Evolutionary conservation across 1,284 basidiomycete genomes (phyloP).

Genomic region (Fistulinella cinereoalba): DNA sequence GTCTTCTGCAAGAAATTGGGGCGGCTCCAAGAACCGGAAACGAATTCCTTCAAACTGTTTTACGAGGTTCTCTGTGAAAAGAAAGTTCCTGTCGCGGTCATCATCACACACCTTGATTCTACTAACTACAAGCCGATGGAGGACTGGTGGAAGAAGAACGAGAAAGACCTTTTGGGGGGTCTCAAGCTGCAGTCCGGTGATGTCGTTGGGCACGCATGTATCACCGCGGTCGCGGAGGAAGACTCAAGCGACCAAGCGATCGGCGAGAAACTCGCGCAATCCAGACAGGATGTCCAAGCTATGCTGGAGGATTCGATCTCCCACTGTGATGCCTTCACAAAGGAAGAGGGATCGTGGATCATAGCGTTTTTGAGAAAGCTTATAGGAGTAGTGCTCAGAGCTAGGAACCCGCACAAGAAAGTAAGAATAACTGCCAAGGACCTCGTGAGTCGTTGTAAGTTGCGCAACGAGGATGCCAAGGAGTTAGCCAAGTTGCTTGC

Average conservation of each 20-base stretch:
- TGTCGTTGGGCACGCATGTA: slow-evolving; percentile 28
- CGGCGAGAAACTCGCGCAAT: slow-evolving; percentile 11
- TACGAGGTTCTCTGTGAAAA: slow-evolving; percentile 24
- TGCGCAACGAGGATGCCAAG: slow-evolving; percentile 16
- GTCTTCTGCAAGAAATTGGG: slow-evolving; percentile 30
- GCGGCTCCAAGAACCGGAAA: slow-evolving; percentile 21
- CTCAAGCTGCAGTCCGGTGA: slow-evolving; percentile 12
- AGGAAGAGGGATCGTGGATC: slow-evolving; percentile 19
- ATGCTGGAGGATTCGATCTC: slow-evolving; percentile 27
- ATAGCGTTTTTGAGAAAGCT: slow-evolving; percentile 27
- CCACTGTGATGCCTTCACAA: slow-evolving; percentile 14
- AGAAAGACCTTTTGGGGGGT: slow-evolving; percentile 7
- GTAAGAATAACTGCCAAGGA: slow-evolving; percentile 9
- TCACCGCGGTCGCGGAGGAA: slow-evolving; percentile 19
- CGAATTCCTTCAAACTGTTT: slow-evolving; percentile 25
- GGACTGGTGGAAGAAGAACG: slow-evolving; percentile 25
- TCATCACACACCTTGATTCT: slow-evolving; percentile 22
- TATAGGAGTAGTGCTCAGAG: slow-evolving; percentile 15
- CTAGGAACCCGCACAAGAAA: slow-evolving; percentile 10
- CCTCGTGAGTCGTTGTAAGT: slow-evolving; percentile 19
- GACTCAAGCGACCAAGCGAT: slow-evolving; percentile 1
- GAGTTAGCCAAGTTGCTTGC: slow-evolving; percentile 17
- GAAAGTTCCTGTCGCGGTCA: slow-evolving; percentile 30
- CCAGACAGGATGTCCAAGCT: slow-evolving; percentile 13
- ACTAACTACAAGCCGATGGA: slow-evolving; percentile 25